Evolutionary conservation across 2,329 filamentous ascomycete genomes (phyloP).

Genomic region (Monosporascus sp.): DNA sequence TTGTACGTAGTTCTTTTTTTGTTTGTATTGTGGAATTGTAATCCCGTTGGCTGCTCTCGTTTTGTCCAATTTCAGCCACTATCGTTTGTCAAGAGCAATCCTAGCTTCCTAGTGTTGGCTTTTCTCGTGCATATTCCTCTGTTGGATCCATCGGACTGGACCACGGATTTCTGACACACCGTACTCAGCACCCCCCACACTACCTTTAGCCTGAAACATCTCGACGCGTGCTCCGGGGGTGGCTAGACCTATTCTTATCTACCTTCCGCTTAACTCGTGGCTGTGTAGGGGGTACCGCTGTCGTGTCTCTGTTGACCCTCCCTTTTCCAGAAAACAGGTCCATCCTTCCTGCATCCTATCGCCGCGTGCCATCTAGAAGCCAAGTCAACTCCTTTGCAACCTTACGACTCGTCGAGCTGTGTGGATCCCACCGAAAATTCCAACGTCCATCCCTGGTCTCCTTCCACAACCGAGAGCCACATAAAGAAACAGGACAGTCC

Average conservation of each 20-base stretch:
- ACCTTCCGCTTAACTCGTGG: background rate
- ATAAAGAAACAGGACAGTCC: constrained; percentile 14
- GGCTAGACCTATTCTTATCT: background rate
- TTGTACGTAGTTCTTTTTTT: no score
- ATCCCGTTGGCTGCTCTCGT: background rate
- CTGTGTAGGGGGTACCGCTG: background rate
- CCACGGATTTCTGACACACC: constrained; percentile 17
- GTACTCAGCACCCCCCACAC: constrained; percentile 4
- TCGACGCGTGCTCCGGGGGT: constrained; percentile 28
- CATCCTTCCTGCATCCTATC: background rate
- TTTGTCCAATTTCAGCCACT: background rate
- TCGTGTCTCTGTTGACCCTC: no score
- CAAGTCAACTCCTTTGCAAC: background rate
- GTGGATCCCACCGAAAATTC: background rate
- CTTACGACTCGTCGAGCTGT: background rate
- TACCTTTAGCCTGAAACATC: constrained; percentile 29
- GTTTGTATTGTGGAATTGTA: background rate
- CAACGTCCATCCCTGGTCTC: background rate
- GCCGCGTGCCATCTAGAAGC: background rate
- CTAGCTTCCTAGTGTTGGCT: no score
- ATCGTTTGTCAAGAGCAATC: background rate
- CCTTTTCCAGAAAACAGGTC: no score
- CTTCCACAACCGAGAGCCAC: constrained; percentile 5
- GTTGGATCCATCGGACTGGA: background rate
- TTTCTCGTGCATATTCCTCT: background rate